A percentile compares a stretch with the other conserved stretches of the same genome.
Conservation (phyloP, 2,329 filamentous ascomycete genomes). For the Colletotrichum sp. region DNA sequence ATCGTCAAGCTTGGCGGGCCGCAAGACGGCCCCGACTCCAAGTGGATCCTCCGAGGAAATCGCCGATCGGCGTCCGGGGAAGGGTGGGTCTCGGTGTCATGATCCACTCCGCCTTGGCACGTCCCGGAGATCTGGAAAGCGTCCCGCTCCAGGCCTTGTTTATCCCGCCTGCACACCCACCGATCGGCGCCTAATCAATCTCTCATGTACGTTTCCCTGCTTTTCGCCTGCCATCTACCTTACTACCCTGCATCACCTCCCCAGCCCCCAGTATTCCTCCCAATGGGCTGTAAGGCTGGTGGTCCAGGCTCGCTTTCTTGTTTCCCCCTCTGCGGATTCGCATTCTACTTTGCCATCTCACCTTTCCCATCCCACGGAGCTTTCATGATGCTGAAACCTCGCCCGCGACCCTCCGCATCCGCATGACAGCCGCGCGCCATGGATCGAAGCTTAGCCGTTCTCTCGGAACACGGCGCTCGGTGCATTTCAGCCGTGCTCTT, state of each 20-base stretch:
- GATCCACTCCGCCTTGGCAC: neutral
- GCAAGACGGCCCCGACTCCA: neutral
- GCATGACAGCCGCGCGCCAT: neutral
- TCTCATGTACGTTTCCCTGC: fast-evolving
- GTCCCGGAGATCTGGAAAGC: neutral
- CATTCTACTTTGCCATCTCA: neutral
- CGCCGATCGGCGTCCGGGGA: neutral
- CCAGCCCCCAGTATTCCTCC: neutral
- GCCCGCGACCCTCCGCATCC: neutral
- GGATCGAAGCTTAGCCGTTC: neutral
- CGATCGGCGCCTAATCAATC: neutral
- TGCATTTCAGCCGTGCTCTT: neutral
- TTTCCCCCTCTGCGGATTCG: neutral
- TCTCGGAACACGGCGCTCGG: neutral
- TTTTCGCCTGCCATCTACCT: neutral
- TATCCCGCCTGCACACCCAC: neutral
- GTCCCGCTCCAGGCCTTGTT: neutral
- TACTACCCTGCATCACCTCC: neutral
- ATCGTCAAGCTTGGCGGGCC: neutral
- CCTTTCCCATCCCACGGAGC: neutral
- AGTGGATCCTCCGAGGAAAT: neutral
- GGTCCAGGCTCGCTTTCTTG: neutral
- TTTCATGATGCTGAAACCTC: neutral
- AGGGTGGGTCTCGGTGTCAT: neutral
- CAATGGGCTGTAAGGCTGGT: neutral